Percentiles rank a stretch among this genome's conserved stretches.
Conservation (phyloP, 176 grass and related monocot species). For the Dendrocalamus sinicus region DNA sequence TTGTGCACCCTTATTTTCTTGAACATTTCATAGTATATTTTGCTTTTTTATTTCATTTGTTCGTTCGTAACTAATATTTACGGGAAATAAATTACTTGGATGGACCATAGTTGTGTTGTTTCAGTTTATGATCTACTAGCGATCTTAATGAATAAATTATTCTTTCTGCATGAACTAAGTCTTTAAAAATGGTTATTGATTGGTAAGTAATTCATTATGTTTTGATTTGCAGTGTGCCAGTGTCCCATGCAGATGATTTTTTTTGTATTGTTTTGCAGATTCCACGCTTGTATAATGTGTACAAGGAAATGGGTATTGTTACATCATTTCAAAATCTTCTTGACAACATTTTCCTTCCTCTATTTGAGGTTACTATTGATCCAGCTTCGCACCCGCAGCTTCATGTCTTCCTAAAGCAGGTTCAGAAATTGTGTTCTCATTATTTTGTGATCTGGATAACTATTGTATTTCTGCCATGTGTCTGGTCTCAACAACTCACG, state of each 20-base stretch:
- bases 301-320: conserved; percentile 98
- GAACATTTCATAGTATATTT: conserved; percentile 2
- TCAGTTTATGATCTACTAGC: background rate
- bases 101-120: conserved; percentile 28
- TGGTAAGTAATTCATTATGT: conserved; percentile 10
- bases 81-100: background rate
- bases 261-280: conserved; percentile 64
- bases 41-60: background rate
- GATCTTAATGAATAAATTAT: background rate
- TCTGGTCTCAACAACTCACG: background rate
- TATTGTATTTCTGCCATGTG: background rate
- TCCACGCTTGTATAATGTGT: conserved; percentile 91
- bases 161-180: conserved; percentile 10
- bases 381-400: conserved; percentile 94
- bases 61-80: conserved; percentile 22
- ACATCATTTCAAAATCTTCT: conserved; percentile 97
- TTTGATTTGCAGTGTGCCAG: background rate
- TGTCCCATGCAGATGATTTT: background rate
- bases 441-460: conserved; percentile 35
- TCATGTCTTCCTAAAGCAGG: conserved; percentile 94
- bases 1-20: background rate
- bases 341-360: conserved; percentile 98
- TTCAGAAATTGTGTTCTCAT: conserved; percentile 42
- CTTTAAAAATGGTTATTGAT: conserved; percentile 37
- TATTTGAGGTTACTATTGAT: conserved; percentile 96